Evolutionary conservation across 306 rosid genomes (phyloP).

Genomic region (Vigna unguiculata): DNA sequence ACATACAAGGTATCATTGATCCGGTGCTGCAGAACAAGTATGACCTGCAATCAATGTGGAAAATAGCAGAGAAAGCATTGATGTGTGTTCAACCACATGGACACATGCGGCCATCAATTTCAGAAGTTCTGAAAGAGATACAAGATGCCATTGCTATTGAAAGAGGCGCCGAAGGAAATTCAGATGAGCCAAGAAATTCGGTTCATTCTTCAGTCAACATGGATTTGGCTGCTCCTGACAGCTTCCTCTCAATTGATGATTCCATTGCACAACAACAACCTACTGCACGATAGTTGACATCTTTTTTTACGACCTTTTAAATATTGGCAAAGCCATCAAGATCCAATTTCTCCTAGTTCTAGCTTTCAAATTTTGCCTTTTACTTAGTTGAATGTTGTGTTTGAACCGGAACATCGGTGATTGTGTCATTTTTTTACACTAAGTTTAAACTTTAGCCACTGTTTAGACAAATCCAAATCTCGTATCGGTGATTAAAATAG

Average conservation of each 20-base stretch:
- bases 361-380: not conserved
- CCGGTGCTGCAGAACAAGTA: conserved; percentile 63
- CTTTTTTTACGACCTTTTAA: not conserved
- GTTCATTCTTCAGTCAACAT: conserved; percentile 66
- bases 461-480: too few species aligned
- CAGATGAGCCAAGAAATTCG: conserved; percentile 75
- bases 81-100: conserved; percentile 95
- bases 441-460: not conserved
- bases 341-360: too few species aligned
- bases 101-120: conserved; percentile 83
- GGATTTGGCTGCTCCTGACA: conserved; percentile 63
- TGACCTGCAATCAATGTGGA: conserved; percentile 96
- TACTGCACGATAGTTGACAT: conserved; percentile 65
- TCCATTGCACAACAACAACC: conserved; percentile 80
- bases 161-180: conserved; percentile 60
- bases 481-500: too few species aligned
- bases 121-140: conserved; percentile 91
- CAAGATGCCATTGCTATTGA: conserved; percentile 87
- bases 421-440: not conserved
- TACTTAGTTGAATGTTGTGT: not conserved
- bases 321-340: not conserved
- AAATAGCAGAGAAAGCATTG: conserved; percentile 94
- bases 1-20: conserved; percentile 95
- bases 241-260: conserved; percentile 72
- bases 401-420: not conserved